Base-by-base conservation (phyloP, 495 filamentous ascomycete genomes). In the Annulohypoxylon maeteangense region DNA sequence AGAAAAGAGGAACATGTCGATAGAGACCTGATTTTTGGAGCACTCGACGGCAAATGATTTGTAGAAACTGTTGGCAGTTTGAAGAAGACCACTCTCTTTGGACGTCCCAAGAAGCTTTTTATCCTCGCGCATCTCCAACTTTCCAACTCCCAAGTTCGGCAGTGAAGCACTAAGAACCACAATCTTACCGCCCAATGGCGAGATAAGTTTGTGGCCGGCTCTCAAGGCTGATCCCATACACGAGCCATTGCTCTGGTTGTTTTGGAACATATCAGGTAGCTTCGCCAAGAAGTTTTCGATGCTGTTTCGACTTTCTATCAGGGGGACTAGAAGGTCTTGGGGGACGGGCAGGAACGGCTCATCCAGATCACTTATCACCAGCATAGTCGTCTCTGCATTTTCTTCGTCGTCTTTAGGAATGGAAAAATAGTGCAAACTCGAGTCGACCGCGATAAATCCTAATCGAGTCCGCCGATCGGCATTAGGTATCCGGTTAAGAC, bases 1-100 rank as follows among this genome's bases (percentile, higher is more conserved):
- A 3, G 93, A 95, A 85, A 99, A 99, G 48, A 99, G 86, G 84
- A 99, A 99, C 95, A 99, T 99, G 80, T 99, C 95, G 74, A 98
- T 92, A 0, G 95, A 98, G 7, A 99, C 95, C 78, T 99, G 95
- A 66, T 94, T 94, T 81, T 99, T 99, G 47, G 95, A 98, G 79
- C 95, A 99, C 76, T 99, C 95, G 5, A 99, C 96, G 1, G 95
- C 95, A 78, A 99, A 99, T 76, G 93, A 97, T 84, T 99, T 99
- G 87, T 99, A 99, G 80, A 99, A 99, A 69, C 92, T 91, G 82
- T 91, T 97, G 11, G 87, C 92, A 0, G 96, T 98, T 76, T 98
- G 95, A 53, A 99, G 83, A 31, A 99, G 85, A 59, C 84, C 83
- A 71, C 87, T 92, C 76, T 99, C 95, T 80, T 97, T 97, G 77